phyloP scores from a whole-genome alignment of 78 protist species.

The Bodo saltans region DNA sequence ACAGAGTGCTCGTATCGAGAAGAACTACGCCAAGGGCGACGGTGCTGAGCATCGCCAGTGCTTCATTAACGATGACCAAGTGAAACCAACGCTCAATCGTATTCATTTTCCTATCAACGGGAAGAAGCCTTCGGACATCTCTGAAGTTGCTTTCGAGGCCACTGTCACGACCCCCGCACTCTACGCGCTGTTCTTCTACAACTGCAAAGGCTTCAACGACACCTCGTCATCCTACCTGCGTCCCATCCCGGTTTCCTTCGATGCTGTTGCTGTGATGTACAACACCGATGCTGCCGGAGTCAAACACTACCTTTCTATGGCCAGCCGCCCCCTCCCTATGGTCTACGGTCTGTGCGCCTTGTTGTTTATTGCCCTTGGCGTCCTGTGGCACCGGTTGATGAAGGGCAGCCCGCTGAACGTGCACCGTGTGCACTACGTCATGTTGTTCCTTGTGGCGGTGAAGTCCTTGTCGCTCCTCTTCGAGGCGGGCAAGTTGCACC shows the following conservation, averaged over 20 bases:
- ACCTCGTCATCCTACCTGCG: not conserved
- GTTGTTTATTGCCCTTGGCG: not conserved
- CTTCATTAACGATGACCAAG: not conserved
- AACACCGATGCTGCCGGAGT: not conserved
- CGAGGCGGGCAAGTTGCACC: conserved; percentile 15
- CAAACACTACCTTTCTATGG: conserved; percentile 5
- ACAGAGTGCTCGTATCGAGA: not conserved
- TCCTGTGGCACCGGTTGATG: conserved; percentile 1
- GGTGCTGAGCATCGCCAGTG: not conserved
- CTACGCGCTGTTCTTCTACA: conserved; percentile 42
- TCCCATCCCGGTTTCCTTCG: not conserved
- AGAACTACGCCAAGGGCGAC: not conserved
- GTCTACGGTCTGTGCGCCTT: conserved; percentile 5
- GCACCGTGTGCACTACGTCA: conserved; percentile 21
- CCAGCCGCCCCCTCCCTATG: not conserved
- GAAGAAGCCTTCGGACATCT: not conserved
- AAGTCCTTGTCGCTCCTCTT: conserved; percentile 28
- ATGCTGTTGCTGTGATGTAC: not conserved
- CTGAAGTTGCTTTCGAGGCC: not conserved
- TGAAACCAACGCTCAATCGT: not conserved
- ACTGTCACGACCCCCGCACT: not conserved
- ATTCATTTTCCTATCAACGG: not conserved
- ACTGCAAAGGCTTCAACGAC: conserved; percentile 29
- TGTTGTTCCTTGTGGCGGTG: conserved; percentile 12
- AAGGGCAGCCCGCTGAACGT: conserved; percentile 1